Evolutionary conservation across 1,284 basidiomycete genomes (phyloP), one percentile per base, ranked within the genome.

Genomic region (Pisolithus thermaeus): DNA sequence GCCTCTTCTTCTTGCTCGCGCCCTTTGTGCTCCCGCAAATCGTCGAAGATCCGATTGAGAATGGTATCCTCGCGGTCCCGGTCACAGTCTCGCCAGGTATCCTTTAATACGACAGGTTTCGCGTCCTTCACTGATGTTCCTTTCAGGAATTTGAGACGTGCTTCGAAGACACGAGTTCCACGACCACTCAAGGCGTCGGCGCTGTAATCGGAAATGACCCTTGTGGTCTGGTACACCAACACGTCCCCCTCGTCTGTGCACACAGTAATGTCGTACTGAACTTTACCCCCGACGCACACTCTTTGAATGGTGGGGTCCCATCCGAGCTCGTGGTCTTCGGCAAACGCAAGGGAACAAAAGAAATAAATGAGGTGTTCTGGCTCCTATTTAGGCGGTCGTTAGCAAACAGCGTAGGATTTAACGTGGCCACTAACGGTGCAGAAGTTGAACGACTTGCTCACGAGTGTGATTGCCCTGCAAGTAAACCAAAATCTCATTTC

Each of bases 401-500:
- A 27, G 25, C 25, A 27, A 27, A 27, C 25, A 27, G 7, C 7
- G 7, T 6, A 27, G 25, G 25, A 27, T 27, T 4, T 5, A 7
- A 27, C 1, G 25, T 27, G 7, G 25, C 25, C 25, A 27, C 25
- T 27, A 27, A 18, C 38, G 6, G 14, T 18, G 38, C 18, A 8
- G 20, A 39, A 39, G 6, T 39, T 16, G 14, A 18, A 39, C 2
- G 38, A 5, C 38, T 18, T 18, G 7, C n/a, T 18, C n/a, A 39
- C 38, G 20, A 39, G 20, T 8, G 38, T 18, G n/a, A 44, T 25
- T 5, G 43, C 14, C 16, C 14, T 16, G 20, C 43, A 44, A 32
- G 27, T 44, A 25, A 44, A 44, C 43, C 27, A 60, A 12, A 59
- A 28, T 16, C 52, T 47, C 40, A 44, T 49, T 3, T 36, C 9